Evolutionary conservation across 2,329 filamentous ascomycete species (phyloP).

Genomic region (Sordariomycetes sp.): DNA sequence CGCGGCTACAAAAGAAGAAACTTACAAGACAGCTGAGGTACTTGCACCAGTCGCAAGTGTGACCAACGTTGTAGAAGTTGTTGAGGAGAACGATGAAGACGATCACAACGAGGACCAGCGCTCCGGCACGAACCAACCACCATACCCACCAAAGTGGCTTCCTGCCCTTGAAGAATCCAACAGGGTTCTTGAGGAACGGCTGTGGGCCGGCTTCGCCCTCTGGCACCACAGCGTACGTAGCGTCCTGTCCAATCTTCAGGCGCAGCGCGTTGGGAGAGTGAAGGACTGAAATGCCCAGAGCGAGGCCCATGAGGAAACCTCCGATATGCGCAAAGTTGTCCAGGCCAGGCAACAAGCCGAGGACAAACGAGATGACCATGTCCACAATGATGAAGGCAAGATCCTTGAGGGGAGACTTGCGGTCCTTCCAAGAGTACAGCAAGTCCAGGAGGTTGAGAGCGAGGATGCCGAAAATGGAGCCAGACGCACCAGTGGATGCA

Average conservation of each 20-base stretch:
- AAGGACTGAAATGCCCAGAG: slow-evolving; percentile 76
- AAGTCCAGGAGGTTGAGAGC: slow-evolving; percentile 83
- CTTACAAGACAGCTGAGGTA: slow-evolving; percentile 87
- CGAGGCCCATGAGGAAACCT: slow-evolving; percentile 86
- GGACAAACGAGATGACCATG: slow-evolving; percentile 79
- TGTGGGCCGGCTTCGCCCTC: slow-evolving; percentile 39
- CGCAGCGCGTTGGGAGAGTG: slow-evolving; percentile 79
- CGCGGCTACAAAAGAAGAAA: slow-evolving; percentile 14
- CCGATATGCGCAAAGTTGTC: slow-evolving; percentile 98
- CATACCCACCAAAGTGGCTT: slow-evolving; percentile 96
- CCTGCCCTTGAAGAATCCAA: slow-evolving; percentile 82
- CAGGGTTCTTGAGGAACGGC: slow-evolving; percentile 50
- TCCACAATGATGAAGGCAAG: slow-evolving; percentile 82
- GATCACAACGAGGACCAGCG: slow-evolving; percentile 70
- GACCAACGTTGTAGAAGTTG: slow-evolving; percentile 79
- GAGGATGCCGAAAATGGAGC: slow-evolving; percentile 83
- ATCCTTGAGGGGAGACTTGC: slow-evolving; percentile 68
- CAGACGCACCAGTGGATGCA: slow-evolving; percentile 81
- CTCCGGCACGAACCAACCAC: slow-evolving; percentile 80
- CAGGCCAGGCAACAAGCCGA: slow-evolving; percentile 82
- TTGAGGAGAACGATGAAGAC: slow-evolving; percentile 80
- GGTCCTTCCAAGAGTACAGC: slow-evolving; percentile 83
- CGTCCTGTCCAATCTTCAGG: slow-evolving; percentile 60
- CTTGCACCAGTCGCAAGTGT: slow-evolving; percentile 85
- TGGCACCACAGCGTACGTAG: slow-evolving; percentile 62